Percentiles rank a stretch among this genome's conserved stretches.
Evolutionary conservation across 2,329 filamentous ascomycete species (phyloP).

Genomic region (Leptoxyphium fumago): DNA sequence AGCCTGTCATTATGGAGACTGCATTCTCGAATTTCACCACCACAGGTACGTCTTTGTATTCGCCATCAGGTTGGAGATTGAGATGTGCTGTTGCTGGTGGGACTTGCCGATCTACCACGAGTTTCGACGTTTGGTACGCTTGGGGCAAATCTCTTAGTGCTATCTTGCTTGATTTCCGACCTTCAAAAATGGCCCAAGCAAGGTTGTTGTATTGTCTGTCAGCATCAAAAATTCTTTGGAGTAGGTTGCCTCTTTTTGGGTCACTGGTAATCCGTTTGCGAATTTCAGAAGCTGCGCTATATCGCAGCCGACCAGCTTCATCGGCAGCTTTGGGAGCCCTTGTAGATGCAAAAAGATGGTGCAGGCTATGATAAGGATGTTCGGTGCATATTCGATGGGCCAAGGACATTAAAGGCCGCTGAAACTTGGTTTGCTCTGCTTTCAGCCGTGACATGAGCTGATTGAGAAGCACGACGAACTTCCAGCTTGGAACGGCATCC

Average conservation of each 20-base stretch:
- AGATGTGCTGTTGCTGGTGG: constrained; percentile 86
- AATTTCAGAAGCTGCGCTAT: constrained; percentile 56
- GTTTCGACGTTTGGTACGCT: constrained; percentile 48
- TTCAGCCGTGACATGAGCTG: constrained; percentile 89
- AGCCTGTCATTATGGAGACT: constrained; percentile 75
- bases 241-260: constrained; percentile 40
- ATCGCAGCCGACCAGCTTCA: constrained; percentile 56
- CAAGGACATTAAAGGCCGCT: constrained; percentile 56
- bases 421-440: constrained; percentile 54
- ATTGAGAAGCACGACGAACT: constrained; percentile 88
- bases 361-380: constrained; percentile 94
- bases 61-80: constrained; percentile 52
- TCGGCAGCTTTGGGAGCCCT: constrained; percentile 51
- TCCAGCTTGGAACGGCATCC: constrained; percentile 64
- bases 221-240: constrained; percentile 58
- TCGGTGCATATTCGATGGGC: constrained; percentile 76
- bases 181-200: constrained; percentile 49
- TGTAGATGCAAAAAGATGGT: constrained; percentile 79
- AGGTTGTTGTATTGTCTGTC: constrained; percentile 51
- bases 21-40: constrained; percentile 56
- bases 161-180: constrained; percentile 29
- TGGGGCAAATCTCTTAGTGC: constrained; percentile 47
- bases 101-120: constrained; percentile 49
- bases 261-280: constrained; percentile 44
- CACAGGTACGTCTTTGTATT: constrained; percentile 66